These are phyloP conservation scores for Rhipidocladum racemiflorum DNA, from an alignment of 176 grass and related monocot species.

Conservation along the genomic window DNA sequence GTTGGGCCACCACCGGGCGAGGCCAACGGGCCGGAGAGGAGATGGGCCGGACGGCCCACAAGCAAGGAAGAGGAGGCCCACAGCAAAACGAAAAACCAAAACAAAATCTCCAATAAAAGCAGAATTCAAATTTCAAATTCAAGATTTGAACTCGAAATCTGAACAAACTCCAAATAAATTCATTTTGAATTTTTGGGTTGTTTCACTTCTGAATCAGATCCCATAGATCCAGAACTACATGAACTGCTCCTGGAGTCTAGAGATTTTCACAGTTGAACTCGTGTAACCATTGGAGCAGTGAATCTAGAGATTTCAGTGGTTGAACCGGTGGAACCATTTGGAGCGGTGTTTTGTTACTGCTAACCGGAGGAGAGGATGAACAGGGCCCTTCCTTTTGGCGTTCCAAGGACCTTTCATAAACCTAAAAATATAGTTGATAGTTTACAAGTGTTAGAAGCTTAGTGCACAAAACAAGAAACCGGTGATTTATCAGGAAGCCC, in stretches of 20 bases:
- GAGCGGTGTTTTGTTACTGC: not conserved
- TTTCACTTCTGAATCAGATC: conserved; percentile 16
- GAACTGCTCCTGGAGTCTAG: not conserved
- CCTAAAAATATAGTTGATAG: not conserved
- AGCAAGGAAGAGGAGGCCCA: too few species aligned
- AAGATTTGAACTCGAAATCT: too few species aligned
- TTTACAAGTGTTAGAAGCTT: not conserved
- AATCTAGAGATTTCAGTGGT: not conserved
- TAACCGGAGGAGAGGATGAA: conserved; percentile 2
- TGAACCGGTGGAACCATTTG: conserved; percentile 18
- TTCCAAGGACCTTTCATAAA: not conserved
- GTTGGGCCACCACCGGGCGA: too few species aligned
- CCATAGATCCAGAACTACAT: conserved; percentile 6
- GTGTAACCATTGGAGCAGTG: not conserved
- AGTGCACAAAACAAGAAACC: not conserved
- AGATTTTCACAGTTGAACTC: not conserved
- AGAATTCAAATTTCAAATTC: too few species aligned
- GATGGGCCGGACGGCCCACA: too few species aligned
- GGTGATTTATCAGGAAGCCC: not conserved
- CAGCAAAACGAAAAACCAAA: too few species aligned
- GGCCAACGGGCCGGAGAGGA: too few species aligned
- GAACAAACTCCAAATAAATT: too few species aligned
- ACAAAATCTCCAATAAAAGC: too few species aligned
- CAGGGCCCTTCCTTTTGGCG: not conserved
- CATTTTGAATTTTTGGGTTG: too few species aligned